A percentile compares a stretch with the other conserved stretches of the same genome.
Conservation (phyloP, 352 stramenopile species). For the Hyaloperonospora brassicae region DNA sequence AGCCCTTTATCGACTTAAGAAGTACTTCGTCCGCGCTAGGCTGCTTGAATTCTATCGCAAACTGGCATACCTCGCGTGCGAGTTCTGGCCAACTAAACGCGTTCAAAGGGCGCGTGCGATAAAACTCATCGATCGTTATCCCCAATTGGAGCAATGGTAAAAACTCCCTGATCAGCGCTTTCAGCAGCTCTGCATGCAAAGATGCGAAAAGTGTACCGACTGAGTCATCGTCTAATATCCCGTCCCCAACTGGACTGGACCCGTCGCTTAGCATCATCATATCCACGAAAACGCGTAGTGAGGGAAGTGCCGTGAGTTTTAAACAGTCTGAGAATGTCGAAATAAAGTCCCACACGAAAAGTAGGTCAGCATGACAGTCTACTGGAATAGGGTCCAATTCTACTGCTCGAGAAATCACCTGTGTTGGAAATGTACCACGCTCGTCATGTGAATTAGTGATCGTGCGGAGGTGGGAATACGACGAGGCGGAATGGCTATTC, state of each 20-base stretch:
- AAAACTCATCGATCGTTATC: constrained; percentile 61
- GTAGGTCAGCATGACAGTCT: constrained; percentile 43
- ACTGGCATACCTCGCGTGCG: constrained; percentile 58
- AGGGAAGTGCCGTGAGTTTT: constrained; percentile 38
- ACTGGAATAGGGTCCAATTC: constrained; percentile 37
- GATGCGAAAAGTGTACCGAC: constrained; percentile 38
- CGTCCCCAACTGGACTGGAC: constrained; percentile 41
- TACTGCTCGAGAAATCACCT: constrained; percentile 24
- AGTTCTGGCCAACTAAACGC: constrained; percentile 76
- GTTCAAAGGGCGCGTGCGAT: constrained; percentile 67
- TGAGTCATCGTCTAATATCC: constrained; percentile 42
- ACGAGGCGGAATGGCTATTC: constrained; percentile 1
- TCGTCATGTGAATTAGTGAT: background rate
- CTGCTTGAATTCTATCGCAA: constrained; percentile 66
- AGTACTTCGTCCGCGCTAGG: constrained; percentile 60
- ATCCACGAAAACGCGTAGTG: constrained; percentile 43
- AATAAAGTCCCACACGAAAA: constrained; percentile 75
- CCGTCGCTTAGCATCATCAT: constrained; percentile 40
- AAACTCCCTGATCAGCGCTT: constrained; percentile 48
- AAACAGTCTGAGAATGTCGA: constrained; percentile 67
- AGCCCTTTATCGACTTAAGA: constrained; percentile 68
- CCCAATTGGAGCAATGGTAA: constrained; percentile 65
- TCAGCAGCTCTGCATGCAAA: constrained; percentile 47
- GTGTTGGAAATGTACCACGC: constrained; percentile 26
- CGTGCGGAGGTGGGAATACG: constrained; percentile 1